Conservation (phyloP, 1,139 yeast species). For the Zygoascus hellenicus region DNA sequence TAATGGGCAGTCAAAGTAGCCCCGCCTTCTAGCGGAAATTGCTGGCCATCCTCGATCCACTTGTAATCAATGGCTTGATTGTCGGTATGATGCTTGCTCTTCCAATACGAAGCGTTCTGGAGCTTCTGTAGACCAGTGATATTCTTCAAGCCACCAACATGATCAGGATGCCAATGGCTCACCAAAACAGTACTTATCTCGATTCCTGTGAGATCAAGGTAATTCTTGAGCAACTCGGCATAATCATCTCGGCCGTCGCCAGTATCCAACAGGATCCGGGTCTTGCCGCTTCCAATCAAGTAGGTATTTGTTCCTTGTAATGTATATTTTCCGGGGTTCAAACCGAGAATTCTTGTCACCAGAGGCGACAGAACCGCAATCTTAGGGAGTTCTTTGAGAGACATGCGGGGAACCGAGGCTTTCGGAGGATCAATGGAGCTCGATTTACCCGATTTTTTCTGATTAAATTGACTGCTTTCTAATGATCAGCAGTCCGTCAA, state of each 20-base stretch:
- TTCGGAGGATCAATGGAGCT: too few species aligned
- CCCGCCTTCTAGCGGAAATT: conserved; percentile 22
- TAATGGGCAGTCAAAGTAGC: conserved; percentile 30
- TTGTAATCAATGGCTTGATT: not conserved
- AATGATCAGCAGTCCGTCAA: too few species aligned
- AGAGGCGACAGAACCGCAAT: conserved; percentile 34
- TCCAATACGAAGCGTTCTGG: not conserved
- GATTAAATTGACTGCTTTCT: too few species aligned
- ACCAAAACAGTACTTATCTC: conserved; percentile 30
- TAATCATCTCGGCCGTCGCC: conserved; percentile 36
- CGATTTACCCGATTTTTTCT: too few species aligned
- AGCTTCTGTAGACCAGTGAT: conserved; percentile 13
- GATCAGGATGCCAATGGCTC: conserved; percentile 40
- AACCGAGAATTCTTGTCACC: conserved; percentile 36
- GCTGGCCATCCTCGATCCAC: conserved; percentile 27
- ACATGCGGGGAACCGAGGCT: not conserved
- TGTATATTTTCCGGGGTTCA: conserved; percentile 37
- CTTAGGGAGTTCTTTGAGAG: conserved; percentile 9
- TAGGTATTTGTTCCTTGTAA: conserved; percentile 41
- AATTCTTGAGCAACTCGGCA: conserved; percentile 23
- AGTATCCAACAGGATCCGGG: conserved; percentile 35
- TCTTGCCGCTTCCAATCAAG: conserved; percentile 33
- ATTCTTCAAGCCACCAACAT: conserved; percentile 31
- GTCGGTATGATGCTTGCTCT: conserved; percentile 3
- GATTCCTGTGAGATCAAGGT: conserved; percentile 24